These are phyloP conservation scores for Termitomyces sp. DNA, from an alignment of 768 basidiomycete genomes.

Conservation along the genomic window DNA sequence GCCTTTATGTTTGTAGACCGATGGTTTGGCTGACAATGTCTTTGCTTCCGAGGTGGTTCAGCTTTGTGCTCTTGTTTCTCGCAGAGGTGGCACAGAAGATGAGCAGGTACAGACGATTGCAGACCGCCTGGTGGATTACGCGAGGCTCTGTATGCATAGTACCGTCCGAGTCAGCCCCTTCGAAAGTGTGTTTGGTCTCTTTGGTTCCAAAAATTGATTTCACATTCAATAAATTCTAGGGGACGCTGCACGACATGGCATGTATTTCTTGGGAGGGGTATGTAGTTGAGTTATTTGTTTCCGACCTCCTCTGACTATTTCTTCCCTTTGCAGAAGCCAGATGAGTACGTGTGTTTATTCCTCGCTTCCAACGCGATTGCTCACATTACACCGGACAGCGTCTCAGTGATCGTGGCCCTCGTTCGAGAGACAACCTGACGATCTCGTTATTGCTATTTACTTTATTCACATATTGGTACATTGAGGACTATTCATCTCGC, in stretches of 20 bases:
- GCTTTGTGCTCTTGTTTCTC: slow-evolving; percentile 63
- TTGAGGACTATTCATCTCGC: slow-evolving; percentile 9
- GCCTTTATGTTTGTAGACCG: slow-evolving; percentile 34
- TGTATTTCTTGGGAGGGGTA: slow-evolving; percentile 69
- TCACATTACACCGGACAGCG: slow-evolving; percentile 34
- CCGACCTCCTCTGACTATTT: slow-evolving; percentile 8
- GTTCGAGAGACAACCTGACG: slow-evolving; percentile 56
- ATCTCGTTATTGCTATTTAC: slow-evolving; percentile 9
- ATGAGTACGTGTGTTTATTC: slow-evolving; percentile 54
- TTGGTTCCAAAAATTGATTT: neutral
- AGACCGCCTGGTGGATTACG: slow-evolving; percentile 66
- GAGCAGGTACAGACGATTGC: slow-evolving; percentile 66
- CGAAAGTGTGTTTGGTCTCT: slow-evolving; percentile 43
- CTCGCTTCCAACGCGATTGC: neutral
- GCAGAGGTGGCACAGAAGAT: slow-evolving; percentile 51
- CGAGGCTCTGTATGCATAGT: slow-evolving; percentile 65
- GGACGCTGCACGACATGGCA: slow-evolving; percentile 60
- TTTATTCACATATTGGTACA: slow-evolving; percentile 5
- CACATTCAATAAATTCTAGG: slow-evolving; percentile 27
- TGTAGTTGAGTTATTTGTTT: slow-evolving; percentile 25
- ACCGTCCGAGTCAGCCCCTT: slow-evolving; percentile 67
- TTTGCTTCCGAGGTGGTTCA: slow-evolving; percentile 66
- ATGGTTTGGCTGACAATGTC: slow-evolving; percentile 55
- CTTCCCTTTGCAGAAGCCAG: slow-evolving; percentile 54
- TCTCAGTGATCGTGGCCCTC: slow-evolving; percentile 65